Base-by-base conservation (phyloP, 805 yeast species). In the Kazachstania taianensis region DNA sequence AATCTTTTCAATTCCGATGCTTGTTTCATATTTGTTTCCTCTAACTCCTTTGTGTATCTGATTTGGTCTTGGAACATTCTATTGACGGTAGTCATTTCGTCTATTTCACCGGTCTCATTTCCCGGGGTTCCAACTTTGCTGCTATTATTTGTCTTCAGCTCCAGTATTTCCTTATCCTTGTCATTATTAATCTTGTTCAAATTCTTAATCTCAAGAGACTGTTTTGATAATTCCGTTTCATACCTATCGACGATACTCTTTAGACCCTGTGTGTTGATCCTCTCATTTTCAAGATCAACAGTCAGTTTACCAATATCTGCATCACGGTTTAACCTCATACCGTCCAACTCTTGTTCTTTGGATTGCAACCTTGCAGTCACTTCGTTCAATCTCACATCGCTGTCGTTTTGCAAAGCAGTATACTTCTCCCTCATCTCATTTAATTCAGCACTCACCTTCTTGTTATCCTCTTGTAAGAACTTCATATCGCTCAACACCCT, bases 1-100 rank as follows among this genome's bases (percentile, higher is more conserved):
- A 74, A 58, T 7, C 63, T 59, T 41, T 67, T 67, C 38, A 79
- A 64, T 27, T 73, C 68, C 40, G 66, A 70, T 16, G 73, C 59
- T 48, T 78, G 75, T 6, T 66, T 59, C 35, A 75, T 59, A 41
- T 73, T 70, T 41, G 70, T 68, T 5, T 65, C 61, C 41, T 78
- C 84, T 40, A 70, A 47, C 28, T 63, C 66, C 44, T 65, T 58
- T 30, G 70, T 53, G 42, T 69, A 65, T 18, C 60, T 52, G 27
- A 70, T 45, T 46, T 73, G 78, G 19, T 65, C 66, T 15, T 53
- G 46, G 19, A 69, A 45, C 32, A 62, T 52, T 28, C 48, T 50
- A 35, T 45, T 65, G 49, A 38, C 65, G 42, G 25, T 53, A 35
- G 35, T 55, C 40, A 37, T 61, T 37, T 46, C 69, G 56, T 37